Percentiles rank a stretch among this genome's conserved stretches.
These are phyloP conservation scores for Solanum pennellii DNA, from an alignment of 257 asterid species.

Conservation along the genomic window DNA sequence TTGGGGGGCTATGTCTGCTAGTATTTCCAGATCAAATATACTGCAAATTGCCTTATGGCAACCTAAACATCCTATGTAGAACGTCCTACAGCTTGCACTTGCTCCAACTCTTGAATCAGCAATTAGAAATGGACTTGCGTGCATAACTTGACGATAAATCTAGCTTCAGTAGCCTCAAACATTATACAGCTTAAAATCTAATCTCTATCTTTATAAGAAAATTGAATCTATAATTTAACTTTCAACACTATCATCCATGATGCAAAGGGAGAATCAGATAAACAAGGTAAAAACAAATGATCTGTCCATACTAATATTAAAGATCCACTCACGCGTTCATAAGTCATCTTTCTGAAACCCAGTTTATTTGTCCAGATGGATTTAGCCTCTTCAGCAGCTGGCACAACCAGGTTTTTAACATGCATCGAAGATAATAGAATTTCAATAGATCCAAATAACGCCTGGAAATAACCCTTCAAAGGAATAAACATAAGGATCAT, in stretches of 20 bases:
- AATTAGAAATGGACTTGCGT: background rate
- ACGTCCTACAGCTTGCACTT: background rate
- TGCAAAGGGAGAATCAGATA: background rate
- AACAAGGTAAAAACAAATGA: background rate
- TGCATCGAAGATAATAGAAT: conserved; percentile 57
- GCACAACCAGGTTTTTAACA: conserved; percentile 76
- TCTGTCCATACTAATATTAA: background rate
- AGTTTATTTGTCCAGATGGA: conserved; percentile 91
- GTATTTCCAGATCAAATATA: background rate
- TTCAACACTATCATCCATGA: background rate
- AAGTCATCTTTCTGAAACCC: conserved; percentile 76
- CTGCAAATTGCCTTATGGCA: background rate
- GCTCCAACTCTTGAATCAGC: background rate
- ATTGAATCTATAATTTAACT: background rate
- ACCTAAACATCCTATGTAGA: background rate
- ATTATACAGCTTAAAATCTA: background rate
- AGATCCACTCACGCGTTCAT: conserved; percentile 56
- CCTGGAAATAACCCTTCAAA: conserved; percentile 82
- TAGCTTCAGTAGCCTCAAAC: background rate
- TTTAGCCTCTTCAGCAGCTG: conserved; percentile 98
- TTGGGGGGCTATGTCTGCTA: background rate
- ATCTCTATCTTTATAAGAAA: background rate
- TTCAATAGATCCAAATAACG: conserved; percentile 82
- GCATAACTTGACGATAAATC: background rate
- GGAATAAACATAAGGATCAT: background rate